These are phyloP conservation scores for Clonostachys chloroleuca DNA, from an alignment of 2,329 filamentous ascomycete species.

Conservation along the genomic window DNA sequence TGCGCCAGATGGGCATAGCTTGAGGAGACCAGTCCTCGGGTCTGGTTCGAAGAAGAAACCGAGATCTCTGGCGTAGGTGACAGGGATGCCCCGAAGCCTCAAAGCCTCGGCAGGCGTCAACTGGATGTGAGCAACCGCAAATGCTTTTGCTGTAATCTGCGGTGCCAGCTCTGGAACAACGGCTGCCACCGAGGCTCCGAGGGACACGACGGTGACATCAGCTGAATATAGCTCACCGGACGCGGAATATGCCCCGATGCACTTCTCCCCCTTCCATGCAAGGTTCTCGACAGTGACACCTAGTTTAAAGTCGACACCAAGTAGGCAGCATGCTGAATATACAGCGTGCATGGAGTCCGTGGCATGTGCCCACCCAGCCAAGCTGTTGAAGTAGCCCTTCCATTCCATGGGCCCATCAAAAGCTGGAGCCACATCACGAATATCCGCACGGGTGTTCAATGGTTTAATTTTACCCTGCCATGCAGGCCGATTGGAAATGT, in stretches of 20 bases:
- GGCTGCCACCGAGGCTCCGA: conserved; percentile 41
- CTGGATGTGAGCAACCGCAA: conserved; percentile 55
- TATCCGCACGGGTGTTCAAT: conserved; percentile 29
- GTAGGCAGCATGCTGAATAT: conserved; percentile 29
- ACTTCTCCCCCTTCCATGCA: conserved; percentile 8
- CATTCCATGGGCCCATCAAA: conserved; percentile 45
- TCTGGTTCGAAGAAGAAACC: conserved; percentile 66
- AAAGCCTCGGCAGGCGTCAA: conserved; percentile 49
- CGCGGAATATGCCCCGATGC: conserved; percentile 16
- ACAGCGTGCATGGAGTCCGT: conserved; percentile 43
- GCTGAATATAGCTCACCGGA: conserved; percentile 13
- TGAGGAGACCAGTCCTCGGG: conserved; percentile 49
- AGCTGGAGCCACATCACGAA: conserved; percentile 32
- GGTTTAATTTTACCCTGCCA: conserved; percentile 29
- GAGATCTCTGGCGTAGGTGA: conserved; percentile 56
- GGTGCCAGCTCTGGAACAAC: conserved; percentile 42
- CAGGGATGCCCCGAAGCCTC: conserved; percentile 51
- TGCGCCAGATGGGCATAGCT: conserved; percentile 54
- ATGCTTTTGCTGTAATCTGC: conserved; percentile 50
- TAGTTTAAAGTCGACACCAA: conserved; percentile 31
- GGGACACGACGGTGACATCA: conserved; percentile 41
- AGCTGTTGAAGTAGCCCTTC: conserved; percentile 54
- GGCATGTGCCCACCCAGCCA: conserved; percentile 53
- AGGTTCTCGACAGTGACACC: conserved; percentile 13
- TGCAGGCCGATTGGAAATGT: conserved; percentile 26